Conservation (phyloP, 768 basidiomycete species). For the Rhodotorula kratochvilovae region DNA sequence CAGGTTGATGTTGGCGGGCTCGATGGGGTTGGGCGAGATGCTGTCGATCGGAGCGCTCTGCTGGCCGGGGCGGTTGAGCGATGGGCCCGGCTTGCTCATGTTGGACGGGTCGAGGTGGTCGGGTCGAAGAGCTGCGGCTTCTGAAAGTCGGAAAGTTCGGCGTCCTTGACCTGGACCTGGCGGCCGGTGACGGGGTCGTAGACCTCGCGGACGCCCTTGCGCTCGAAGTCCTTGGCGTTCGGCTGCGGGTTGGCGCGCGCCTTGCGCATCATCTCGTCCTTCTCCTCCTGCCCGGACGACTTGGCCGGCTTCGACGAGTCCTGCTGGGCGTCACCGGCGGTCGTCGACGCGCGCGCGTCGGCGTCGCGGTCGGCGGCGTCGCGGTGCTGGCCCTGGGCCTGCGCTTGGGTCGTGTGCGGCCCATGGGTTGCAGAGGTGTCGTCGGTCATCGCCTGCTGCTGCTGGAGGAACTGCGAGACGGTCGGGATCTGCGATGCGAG, state of each 20-base stretch:
- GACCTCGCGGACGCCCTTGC: slow-evolving; percentile 33
- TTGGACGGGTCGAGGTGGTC: slow-evolving; percentile 26
- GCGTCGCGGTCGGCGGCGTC: too few species aligned
- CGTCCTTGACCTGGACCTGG: slow-evolving; percentile 35
- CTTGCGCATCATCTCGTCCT: slow-evolving; percentile 35
- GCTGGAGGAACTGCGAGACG: slow-evolving; percentile 11
- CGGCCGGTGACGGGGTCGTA: slow-evolving; percentile 38
- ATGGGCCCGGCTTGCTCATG: slow-evolving; percentile 4
- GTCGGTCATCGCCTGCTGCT: background rate
- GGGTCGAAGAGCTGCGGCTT: slow-evolving; percentile 16
- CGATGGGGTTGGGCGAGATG: slow-evolving; percentile 38
- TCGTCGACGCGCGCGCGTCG: background rate
- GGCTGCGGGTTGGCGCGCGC: slow-evolving; percentile 12
- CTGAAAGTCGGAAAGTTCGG: slow-evolving; percentile 38
- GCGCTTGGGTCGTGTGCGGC: background rate
- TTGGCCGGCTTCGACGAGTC: background rate
- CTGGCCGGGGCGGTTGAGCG: slow-evolving; percentile 12
- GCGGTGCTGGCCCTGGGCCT: background rate
- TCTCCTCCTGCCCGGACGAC: slow-evolving; percentile 9
- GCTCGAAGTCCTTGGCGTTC: slow-evolving; percentile 20
- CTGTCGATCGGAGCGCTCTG: slow-evolving; percentile 12
- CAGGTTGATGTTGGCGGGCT: slow-evolving; percentile 48
- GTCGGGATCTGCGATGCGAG: background rate
- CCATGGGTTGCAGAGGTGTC: slow-evolving; percentile 8
- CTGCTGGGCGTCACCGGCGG: too few species aligned